Percentiles rank a stretch among this genome's conserved stretches.
Evolutionary conservation across 257 asterid species (phyloP).

Genomic region (Jaltomata sinuosa): DNA sequence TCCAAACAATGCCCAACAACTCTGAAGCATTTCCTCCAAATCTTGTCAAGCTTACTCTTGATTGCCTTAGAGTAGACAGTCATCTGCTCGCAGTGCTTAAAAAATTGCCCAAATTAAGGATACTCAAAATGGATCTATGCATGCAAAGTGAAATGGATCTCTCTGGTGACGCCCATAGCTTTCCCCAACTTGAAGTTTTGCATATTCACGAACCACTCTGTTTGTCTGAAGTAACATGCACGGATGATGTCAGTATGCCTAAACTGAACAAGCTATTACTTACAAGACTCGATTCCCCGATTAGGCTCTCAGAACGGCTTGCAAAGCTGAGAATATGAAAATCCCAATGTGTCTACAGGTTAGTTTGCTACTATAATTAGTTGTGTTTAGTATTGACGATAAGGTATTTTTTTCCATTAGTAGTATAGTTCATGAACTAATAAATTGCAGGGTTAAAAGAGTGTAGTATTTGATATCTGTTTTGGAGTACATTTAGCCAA

Average conservation of each 20-base stretch:
- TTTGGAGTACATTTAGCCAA: too few relatives aligned
- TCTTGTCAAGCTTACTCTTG: constrained; percentile 5
- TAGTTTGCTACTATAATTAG: neutral
- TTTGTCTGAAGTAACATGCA: neutral
- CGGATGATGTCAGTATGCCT: neutral
- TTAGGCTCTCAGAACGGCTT: neutral
- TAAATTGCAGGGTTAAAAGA: neutral
- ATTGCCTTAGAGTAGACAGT: neutral
- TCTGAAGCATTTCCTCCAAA: neutral
- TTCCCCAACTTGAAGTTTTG: constrained; percentile 5
- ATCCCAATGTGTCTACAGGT: neutral
- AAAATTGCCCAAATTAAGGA: constrained; percentile 1
- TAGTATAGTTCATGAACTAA: neutral
- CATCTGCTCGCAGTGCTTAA: neutral
- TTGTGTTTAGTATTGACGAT: neutral
- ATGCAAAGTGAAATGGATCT: neutral
- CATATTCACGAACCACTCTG: neutral
- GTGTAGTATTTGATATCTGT: too few relatives aligned
- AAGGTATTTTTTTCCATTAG: neutral
- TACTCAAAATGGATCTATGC: neutral
- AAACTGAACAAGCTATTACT: neutral
- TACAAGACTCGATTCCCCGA: accelerated
- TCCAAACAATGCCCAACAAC: too few relatives aligned
- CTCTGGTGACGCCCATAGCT: neutral
- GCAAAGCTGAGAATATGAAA: neutral